Percentiles rank a stretch among this genome's conserved stretches.
Evolutionary conservation across 768 basidiomycete genomes (phyloP).

Genomic region (Psilocybe azurescens): DNA sequence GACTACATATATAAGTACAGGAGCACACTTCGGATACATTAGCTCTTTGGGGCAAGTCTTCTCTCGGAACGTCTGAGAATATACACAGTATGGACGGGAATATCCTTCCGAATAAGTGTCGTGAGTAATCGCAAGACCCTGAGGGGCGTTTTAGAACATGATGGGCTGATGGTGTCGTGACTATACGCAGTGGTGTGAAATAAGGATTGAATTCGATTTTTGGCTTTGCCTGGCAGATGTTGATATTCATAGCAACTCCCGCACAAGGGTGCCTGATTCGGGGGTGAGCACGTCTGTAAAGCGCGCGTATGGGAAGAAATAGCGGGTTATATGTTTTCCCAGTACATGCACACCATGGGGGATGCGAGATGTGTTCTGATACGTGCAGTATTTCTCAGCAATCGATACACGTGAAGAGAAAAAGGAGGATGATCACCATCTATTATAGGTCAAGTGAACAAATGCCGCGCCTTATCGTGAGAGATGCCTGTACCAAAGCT

Average conservation of each 20-base stretch:
- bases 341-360: not conserved
- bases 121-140: constrained; percentile 6
- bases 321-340: constrained; percentile 2
- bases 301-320: constrained; percentile 1
- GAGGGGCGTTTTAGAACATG: not conserved
- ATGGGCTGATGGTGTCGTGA: constrained; percentile 17
- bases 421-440: not conserved
- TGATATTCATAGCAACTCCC: not conserved
- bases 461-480: not conserved
- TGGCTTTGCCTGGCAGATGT: constrained; percentile 9
- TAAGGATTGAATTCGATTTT: constrained; percentile 8
- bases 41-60: constrained; percentile 6
- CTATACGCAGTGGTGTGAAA: not conserved
- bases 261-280: constrained; percentile 9
- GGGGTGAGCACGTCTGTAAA: not conserved
- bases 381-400: constrained; percentile 10
- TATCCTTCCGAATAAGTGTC: constrained; percentile 8
- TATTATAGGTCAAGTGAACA: not conserved
- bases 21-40: constrained; percentile 9
- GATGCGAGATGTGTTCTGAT: not conserved
- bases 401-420: constrained; percentile 5
- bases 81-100: constrained; percentile 7
- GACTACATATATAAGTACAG: constrained; percentile 14
- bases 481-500: not conserved
- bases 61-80: constrained; percentile 10